phyloP scores from a whole-genome alignment of 169 alveolate species.

The Babesia gibsoni region DNA sequence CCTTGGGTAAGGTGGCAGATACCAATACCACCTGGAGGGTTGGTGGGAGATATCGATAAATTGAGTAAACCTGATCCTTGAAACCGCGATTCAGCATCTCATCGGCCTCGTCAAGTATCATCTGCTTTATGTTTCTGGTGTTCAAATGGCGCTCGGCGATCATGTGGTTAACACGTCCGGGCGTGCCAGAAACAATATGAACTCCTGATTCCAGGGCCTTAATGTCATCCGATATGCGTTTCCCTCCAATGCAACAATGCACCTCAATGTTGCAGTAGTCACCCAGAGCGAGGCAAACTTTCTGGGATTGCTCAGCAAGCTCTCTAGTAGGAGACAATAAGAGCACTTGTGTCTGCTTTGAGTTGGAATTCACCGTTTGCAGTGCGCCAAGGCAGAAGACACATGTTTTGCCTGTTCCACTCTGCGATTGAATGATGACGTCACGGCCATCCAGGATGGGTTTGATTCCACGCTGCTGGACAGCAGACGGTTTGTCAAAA shows the following conservation, averaged over 20 bases:
- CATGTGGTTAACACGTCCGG: conserved; percentile 98
- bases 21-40: conserved; percentile 94
- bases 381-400: conserved; percentile 97
- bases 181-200: conserved; percentile 97
- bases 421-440: conserved; percentile 94
- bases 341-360: conserved; percentile 86
- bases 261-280: conserved; percentile 93
- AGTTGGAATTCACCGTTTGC: conserved; percentile 85
- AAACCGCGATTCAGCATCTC: conserved; percentile 97
- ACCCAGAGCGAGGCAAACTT: conserved; percentile 96
- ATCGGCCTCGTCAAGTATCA: conserved; percentile 98
- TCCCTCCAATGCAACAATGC: conserved; percentile 96
- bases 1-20: conserved; percentile 98
- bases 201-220: conserved; percentile 95
- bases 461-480: conserved; percentile 97
- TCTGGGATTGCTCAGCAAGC: conserved; percentile 96
- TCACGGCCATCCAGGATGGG: conserved; percentile 97
- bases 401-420: conserved; percentile 99
- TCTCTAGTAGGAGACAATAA: conserved; percentile 97
- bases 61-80: conserved; percentile 95
- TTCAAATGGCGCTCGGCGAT: conserved; percentile 92
- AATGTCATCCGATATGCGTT: conserved; percentile 93
- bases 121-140: conserved; percentile 92
- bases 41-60: conserved; percentile 95
- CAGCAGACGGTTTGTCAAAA: conserved; percentile 98